These are phyloP conservation scores for Pisolithus tinctorius DNA, from an alignment of 768 basidiomycete genomes.

Conservation along the genomic window DNA sequence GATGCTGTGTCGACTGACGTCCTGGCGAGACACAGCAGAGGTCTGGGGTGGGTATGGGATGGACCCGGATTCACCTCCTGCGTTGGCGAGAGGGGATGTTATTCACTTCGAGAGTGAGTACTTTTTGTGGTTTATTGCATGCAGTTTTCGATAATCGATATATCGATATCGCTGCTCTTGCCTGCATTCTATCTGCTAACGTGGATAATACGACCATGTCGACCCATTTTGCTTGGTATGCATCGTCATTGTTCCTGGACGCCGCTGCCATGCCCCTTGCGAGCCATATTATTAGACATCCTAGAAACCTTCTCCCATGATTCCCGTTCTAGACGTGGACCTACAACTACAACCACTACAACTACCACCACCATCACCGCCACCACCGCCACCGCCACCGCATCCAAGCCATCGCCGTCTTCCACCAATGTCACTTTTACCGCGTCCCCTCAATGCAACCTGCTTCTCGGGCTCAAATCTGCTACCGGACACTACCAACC, in stretches of 20 bases:
- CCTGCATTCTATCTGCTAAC: neutral
- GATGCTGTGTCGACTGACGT: no score
- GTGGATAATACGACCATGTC: neutral
- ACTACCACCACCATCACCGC: no score
- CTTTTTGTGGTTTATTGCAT: neutral
- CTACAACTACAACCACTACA: neutral
- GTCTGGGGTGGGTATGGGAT: no score
- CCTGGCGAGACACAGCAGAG: no score
- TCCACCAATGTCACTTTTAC: constrained; percentile 36
- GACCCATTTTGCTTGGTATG: neutral
- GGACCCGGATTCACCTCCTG: constrained; percentile 17
- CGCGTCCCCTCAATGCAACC: constrained; percentile 52
- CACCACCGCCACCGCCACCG: no score
- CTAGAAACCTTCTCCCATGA: constrained; percentile 20
- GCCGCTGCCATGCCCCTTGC: neutral
- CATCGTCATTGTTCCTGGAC: neutral
- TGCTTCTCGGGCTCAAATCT: constrained; percentile 52
- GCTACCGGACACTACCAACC: constrained; percentile 46
- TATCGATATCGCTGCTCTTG: neutral
- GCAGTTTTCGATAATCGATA: neutral
- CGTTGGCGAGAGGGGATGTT: constrained; percentile 62
- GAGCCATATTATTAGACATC: constrained; percentile 38
- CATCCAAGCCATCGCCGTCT: neutral
- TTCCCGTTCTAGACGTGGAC: neutral
- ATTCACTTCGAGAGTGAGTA: constrained; percentile 61